phyloP scores from a whole-genome alignment of 2,329 filamentous ascomycete species.

The Penicillium sp. region DNA sequence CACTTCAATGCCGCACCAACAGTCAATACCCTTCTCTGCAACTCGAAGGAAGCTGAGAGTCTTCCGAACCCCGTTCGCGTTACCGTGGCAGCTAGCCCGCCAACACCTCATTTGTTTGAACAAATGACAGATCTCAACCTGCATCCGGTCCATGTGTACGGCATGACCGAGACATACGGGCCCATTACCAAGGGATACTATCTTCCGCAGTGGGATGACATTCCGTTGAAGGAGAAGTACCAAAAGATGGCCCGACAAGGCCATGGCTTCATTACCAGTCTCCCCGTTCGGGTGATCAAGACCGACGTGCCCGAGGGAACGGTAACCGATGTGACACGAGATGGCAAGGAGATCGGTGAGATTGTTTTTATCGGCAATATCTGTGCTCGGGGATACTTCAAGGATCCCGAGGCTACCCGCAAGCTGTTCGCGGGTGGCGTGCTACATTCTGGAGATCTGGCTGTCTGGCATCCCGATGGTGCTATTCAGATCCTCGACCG shows the following conservation, averaged over 20 bases:
- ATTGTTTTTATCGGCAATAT: conserved; percentile 90
- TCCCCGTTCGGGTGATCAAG: conserved; percentile 80
- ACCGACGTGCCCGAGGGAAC: conserved; percentile 66
- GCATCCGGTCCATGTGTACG: conserved; percentile 89
- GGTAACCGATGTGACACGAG: conserved; percentile 64
- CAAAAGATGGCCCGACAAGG: conserved; percentile 90
- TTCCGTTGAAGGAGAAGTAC: conserved; percentile 75
- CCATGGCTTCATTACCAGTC: conserved; percentile 80
- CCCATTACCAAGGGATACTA: conserved; percentile 93
- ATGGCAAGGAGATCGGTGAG: conserved; percentile 76
- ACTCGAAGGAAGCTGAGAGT: conserved; percentile 68
- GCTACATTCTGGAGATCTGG: conserved; percentile 85
- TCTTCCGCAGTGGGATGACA: conserved; percentile 76
- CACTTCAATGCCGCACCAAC: conserved; percentile 97
- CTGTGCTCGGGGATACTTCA: conserved; percentile 87
- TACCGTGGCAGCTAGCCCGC: conserved; percentile 88
- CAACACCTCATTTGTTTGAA: conserved; percentile 85
- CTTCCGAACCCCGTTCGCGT: conserved; percentile 73
- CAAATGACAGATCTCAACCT: conserved; percentile 88
- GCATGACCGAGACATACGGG: conserved; percentile 83
- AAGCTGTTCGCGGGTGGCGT: conserved; percentile 87
- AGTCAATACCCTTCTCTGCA: conserved; percentile 90
- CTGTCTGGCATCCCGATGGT: conserved; percentile 89
- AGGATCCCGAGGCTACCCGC: conserved; percentile 78
- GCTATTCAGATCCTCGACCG: conserved; percentile 89